Base-by-base conservation (phyloP, 441 rosid species). In the Populus hybrid region DNA sequence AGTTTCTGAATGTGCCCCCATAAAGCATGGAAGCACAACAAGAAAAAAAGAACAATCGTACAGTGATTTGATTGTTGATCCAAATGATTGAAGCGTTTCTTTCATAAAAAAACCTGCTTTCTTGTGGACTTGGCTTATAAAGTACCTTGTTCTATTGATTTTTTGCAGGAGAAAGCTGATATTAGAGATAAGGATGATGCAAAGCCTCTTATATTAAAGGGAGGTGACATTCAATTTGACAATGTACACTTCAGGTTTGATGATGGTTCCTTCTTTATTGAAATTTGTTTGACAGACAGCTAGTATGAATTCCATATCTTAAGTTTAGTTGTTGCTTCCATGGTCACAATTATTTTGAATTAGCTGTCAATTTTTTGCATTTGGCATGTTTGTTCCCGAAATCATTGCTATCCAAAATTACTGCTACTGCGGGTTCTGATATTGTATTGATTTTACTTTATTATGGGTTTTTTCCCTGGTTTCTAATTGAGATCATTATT, bases 151-250 rank as follows among this genome's bases (percentile, higher is more conserved):
- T 70, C 65, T 70, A 35, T 75, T 86, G 69, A 35, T 78, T 81
- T 72, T 36, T 40, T 85, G 36, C 94, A 97, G 99, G 99, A 90
- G 85, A 89, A 82, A 82, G 89, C 96, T 42, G 94, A 93, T 35
- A 87, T 93, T 75, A 82, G 84, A 68, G 89, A 90, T 83, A 88
- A 86, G 86, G 90, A 90, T 75, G 83, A 84, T 24, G 89, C 91
- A 61, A 83, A 85, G 84, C 92, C 89, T 81, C 85, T 94, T 75
- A 83, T 69, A 70, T 78, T 93, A 80, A 79, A 85, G 73, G 97
- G 97, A n/a, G 98, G 99, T 35, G 86, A 90, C 86, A 93, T 94
- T 70, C 88, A 85, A 71, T 96, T 96, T 81, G 91, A 91, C 36
- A 81, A 90, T 66, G 96, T 96, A 57, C 89, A 90, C 72, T 96